Conservation (phyloP, 2,329 filamentous ascomycete species). For the Cladophialophora carrionii region DNA sequence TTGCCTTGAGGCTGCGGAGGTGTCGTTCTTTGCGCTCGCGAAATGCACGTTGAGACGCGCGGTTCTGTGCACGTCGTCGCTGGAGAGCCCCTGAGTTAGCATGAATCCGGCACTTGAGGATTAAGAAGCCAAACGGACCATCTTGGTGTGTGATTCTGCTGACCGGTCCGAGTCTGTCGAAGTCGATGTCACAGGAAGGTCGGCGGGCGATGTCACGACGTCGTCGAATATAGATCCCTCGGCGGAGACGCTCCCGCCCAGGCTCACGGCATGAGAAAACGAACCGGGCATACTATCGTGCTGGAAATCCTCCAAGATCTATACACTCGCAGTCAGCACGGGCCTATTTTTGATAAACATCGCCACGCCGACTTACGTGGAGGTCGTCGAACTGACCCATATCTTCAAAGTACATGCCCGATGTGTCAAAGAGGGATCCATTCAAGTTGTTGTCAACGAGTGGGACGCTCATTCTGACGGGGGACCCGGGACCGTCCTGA, state of each 20-base stretch:
- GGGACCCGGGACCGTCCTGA: neutral
- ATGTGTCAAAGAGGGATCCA: neutral
- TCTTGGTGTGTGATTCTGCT: constrained; percentile 4
- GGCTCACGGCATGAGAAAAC: neutral
- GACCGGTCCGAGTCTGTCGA: constrained; percentile 17
- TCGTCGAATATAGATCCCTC: constrained; percentile 7
- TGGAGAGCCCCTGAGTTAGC: neutral
- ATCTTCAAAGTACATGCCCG: constrained; percentile 13
- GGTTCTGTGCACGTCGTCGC: constrained; percentile 20
- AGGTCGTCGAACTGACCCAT: constrained; percentile 5
- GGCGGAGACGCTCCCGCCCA: neutral
- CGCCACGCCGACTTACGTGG: constrained; percentile 11
- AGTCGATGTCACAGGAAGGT: constrained; percentile 4
- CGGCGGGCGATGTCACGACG: neutral
- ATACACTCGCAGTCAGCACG: neutral
- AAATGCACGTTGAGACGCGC: constrained; percentile 19
- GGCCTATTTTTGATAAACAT: neutral
- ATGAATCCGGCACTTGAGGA: neutral
- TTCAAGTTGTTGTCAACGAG: neutral
- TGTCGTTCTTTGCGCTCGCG: constrained; percentile 21
- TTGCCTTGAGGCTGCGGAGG: constrained; percentile 9
- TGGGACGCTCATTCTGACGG: constrained; percentile 6
- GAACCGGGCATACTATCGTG: neutral
- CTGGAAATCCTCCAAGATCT: constrained; percentile 6
- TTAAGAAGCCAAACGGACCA: neutral